Percentiles rank a stretch among this genome's conserved stretches.
Evolutionary conservation across 371 early-diverging fungal genomes (phyloP).

Genomic region (Zancudomyces culisetae): DNA sequence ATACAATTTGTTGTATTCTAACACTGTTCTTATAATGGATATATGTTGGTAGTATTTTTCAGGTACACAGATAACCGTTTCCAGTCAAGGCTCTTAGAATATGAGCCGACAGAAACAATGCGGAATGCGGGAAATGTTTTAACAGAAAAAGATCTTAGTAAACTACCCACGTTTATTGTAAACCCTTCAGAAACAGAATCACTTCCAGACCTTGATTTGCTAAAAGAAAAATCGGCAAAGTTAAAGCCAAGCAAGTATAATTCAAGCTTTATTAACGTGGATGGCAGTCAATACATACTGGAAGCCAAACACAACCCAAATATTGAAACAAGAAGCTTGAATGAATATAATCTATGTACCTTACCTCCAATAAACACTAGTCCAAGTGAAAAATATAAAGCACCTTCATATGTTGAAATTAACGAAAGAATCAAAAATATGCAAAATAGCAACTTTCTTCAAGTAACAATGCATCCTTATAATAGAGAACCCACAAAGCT

Average conservation of each 20-base stretch:
- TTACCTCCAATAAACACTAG: not conserved
- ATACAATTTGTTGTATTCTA: too few relatives aligned
- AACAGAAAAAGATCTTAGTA: not conserved
- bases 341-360: not conserved
- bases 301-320: not conserved
- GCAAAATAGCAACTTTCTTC: too few relatives aligned
- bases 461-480: not conserved
- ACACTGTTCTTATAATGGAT: too few relatives aligned
- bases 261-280: not conserved
- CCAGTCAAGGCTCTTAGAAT: not conserved
- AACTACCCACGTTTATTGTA: not conserved
- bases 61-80: not conserved
- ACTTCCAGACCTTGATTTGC: not conserved
- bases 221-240: not conserved
- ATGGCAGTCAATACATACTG: not conserved
- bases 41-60: not conserved
- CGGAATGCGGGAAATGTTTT: not conserved
- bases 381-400: too few relatives aligned
- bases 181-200: not conserved
- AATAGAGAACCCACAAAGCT: not conserved
- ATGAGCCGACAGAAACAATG: not conserved
- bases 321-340: not conserved
- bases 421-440: not conserved
- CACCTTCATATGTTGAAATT: not conserved
- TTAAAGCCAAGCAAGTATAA: not conserved